Percentiles rank a stretch among this genome's conserved stretches.
phyloP scores from a whole-genome alignment of 768 basidiomycete genomes.

The Leucogyrophana mollusca region DNA sequence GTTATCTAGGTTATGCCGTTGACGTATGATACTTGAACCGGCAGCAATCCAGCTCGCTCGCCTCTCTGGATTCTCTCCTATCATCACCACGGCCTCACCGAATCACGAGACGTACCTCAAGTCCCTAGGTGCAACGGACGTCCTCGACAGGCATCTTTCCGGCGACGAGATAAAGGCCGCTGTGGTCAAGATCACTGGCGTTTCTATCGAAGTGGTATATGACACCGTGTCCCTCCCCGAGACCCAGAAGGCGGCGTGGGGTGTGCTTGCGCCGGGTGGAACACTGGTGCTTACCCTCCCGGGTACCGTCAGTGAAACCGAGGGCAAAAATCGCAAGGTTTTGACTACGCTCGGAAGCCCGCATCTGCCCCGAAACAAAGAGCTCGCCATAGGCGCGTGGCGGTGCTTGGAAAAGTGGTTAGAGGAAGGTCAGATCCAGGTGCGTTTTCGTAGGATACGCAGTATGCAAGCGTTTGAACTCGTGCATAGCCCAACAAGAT shows the following conservation, averaged over 20 bases:
- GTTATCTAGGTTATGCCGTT: slow-evolving; percentile 2
- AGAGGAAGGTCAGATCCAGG: slow-evolving; percentile 24
- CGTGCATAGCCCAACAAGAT: slow-evolving; percentile 35
- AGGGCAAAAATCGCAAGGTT: slow-evolving; percentile 15
- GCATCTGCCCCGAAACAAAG: slow-evolving; percentile 14
- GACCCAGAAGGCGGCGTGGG: slow-evolving; percentile 34
- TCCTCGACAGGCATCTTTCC: slow-evolving; percentile 32
- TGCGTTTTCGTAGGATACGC: slow-evolving; percentile 4
- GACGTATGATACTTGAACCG: neutral
- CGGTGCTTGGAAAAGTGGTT: slow-evolving; percentile 20
- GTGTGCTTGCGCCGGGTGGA: slow-evolving; percentile 33
- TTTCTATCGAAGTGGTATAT: slow-evolving; percentile 18
- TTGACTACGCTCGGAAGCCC: slow-evolving; percentile 25
- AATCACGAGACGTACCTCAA: slow-evolving; percentile 28
- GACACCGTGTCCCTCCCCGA: slow-evolving; percentile 32
- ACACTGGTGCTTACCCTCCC: slow-evolving; percentile 27
- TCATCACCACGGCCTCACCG: slow-evolving; percentile 38
- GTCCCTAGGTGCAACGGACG: slow-evolving; percentile 38
- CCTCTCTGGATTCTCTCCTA: slow-evolving; percentile 38
- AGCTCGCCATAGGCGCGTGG: slow-evolving; percentile 19
- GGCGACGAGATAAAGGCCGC: slow-evolving; percentile 12
- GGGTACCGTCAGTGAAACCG: slow-evolving; percentile 19
- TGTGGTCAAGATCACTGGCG: slow-evolving; percentile 23
- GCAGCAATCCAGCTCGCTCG: slow-evolving; percentile 40
- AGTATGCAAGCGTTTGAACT: neutral